A percentile compares a stretch with the other conserved stretches of the same genome.
phyloP scores from a whole-genome alignment of 2,329 filamentous ascomycete genomes.

The Ascochyta lentis region DNA sequence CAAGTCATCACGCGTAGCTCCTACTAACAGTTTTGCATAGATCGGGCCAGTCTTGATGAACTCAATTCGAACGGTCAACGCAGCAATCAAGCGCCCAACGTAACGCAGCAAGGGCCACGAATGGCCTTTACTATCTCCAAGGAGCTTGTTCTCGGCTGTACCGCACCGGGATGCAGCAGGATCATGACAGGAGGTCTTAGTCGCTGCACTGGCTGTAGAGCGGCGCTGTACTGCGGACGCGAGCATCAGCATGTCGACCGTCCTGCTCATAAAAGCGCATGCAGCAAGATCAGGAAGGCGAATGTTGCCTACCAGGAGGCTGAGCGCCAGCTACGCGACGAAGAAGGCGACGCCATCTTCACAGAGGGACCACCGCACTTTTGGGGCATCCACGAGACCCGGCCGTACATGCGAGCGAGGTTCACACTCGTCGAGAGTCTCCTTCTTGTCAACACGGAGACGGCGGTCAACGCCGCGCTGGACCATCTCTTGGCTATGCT shows the following conservation, averaged over 20 bases:
- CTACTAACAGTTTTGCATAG: no score
- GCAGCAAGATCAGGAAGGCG: slow-evolving; percentile 48
- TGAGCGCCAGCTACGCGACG: background rate
- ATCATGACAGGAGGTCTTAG: slow-evolving; percentile 26
- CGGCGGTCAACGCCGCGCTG: slow-evolving; percentile 48
- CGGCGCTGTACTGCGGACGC: slow-evolving; percentile 55
- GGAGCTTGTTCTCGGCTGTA: background rate
- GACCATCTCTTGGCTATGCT: slow-evolving; percentile 52
- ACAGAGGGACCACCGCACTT: background rate
- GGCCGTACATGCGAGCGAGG: slow-evolving; percentile 5
- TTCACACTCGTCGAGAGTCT: background rate
- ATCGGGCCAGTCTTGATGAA: no score
- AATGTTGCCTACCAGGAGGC: slow-evolving; percentile 41
- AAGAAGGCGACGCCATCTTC: background rate
- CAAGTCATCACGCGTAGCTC: no score
- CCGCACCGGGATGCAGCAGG: background rate
- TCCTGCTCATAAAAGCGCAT: slow-evolving; percentile 50
- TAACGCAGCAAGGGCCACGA: background rate
- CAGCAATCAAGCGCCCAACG: background rate
- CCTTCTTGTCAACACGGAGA: slow-evolving; percentile 24
- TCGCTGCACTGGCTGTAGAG: slow-evolving; percentile 54
- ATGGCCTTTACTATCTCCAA: background rate
- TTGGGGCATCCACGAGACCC: background rate
- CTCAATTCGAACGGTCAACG: background rate
- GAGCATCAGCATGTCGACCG: slow-evolving; percentile 50